Percentiles rank a stretch among this genome's conserved stretches.
Evolutionary conservation across 202 grass and related monocot species (phyloP).

Genomic region (Zoysia matrella): DNA sequence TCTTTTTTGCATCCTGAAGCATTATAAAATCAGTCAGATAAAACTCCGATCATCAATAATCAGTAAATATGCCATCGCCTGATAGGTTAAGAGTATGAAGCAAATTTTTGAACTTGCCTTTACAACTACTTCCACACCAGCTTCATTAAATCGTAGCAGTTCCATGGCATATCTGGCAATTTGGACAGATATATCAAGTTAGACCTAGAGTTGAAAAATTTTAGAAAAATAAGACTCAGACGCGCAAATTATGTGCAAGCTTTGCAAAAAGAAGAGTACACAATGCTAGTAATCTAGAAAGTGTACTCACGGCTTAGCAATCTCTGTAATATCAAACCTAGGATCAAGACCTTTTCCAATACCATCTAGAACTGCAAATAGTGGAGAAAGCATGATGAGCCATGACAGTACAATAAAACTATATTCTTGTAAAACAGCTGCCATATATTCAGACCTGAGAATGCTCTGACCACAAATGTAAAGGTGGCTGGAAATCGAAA

Average conservation of each 20-base stretch:
- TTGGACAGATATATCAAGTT: slow-evolving; percentile 49
- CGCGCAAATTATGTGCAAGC: neutral
- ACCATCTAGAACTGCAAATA: slow-evolving; percentile 91
- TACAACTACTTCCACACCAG: slow-evolving; percentile 88
- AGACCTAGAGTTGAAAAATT: slow-evolving; percentile 27
- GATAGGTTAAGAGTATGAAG: slow-evolving; percentile 12
- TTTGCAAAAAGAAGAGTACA: neutral
- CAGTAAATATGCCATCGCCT: neutral
- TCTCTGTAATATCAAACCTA: slow-evolving; percentile 99
- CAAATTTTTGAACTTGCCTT: slow-evolving; percentile 63
- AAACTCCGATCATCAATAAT: slow-evolving; percentile 25
- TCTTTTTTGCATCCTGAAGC: slow-evolving; percentile 81
- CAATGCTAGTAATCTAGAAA: slow-evolving; percentile 34
- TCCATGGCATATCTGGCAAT: slow-evolving; percentile 86
- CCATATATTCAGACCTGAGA: slow-evolving; percentile 71
- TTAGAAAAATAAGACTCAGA: slow-evolving; percentile 8
- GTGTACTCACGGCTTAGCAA: slow-evolving; percentile 87
- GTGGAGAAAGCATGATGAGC: slow-evolving; percentile 29
- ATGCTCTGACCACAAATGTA: slow-evolving; percentile 98
- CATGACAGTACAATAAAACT: slow-evolving; percentile 31
- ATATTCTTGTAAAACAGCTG: neutral
- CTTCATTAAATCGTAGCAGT: slow-evolving; percentile 94
- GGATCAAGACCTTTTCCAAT: slow-evolving; percentile 98
- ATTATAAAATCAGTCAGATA: slow-evolving; percentile 36
- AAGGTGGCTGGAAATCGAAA: slow-evolving; percentile 99